Percentiles rank a stretch among this genome's conserved stretches.
Evolutionary conservation across 306 rosid species (phyloP).

Genomic region (Quillaja saponaria): DNA sequence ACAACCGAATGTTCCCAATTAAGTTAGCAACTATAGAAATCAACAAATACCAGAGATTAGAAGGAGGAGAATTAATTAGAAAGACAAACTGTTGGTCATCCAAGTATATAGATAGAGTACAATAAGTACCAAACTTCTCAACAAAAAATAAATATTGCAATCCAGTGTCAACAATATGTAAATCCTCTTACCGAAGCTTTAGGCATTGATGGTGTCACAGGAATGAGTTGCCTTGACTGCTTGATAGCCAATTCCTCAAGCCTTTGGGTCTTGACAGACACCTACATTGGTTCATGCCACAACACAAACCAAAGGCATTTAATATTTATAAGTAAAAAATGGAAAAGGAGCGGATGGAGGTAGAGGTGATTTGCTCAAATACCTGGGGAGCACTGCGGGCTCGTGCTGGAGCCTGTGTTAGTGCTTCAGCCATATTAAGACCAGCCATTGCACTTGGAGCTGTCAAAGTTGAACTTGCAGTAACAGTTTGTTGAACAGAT

Average conservation of each 20-base stretch:
- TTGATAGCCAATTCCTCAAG: conserved; percentile 95
- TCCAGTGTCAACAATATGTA: neutral
- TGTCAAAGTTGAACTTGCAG: conserved; percentile 48
- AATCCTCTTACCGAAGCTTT: conserved; percentile 70
- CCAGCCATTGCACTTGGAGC: conserved; percentile 56
- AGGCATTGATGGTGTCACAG: conserved; percentile 89
- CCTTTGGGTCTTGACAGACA: conserved; percentile 83
- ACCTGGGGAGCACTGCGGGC: conserved; percentile 79
- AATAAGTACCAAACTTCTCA: neutral
- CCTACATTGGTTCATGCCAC: conserved; percentile 38
- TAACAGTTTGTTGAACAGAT: conserved; percentile 55
- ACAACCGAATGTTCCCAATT: too few species aligned
- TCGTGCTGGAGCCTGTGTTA: conserved; percentile 83
- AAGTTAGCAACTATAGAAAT: too few species aligned
- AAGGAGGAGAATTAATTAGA: neutral
- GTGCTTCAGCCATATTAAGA: conserved; percentile 98
- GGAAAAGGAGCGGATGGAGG: neutral
- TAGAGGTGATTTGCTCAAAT: conserved; percentile 31
- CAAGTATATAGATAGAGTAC: neutral
- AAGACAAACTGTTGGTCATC: neutral
- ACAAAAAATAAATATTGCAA: conserved; percentile 17
- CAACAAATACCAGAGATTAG: neutral
- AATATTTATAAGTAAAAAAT: conserved; percentile 9
- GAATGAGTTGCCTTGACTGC: conserved; percentile 94
- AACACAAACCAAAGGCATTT: conserved; percentile 19